Evolutionary conservation across 202 grass and related monocot species (phyloP).

Genomic region (Elaeis oleifera): DNA sequence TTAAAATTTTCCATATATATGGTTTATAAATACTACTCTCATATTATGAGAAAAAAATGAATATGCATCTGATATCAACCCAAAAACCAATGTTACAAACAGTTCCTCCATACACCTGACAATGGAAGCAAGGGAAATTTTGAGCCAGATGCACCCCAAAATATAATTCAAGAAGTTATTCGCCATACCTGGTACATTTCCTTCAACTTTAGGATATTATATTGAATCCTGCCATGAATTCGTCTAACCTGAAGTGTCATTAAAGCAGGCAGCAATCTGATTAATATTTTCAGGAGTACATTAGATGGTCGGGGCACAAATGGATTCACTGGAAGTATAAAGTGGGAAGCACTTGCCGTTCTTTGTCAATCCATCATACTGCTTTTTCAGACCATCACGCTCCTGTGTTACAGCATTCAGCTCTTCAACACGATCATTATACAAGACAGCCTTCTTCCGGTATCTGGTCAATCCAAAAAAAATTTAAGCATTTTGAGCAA

Average conservation of each 20-base stretch:
- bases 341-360: slow-evolving; percentile 28
- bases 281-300: slow-evolving; percentile 5
- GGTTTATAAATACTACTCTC: too few relatives aligned
- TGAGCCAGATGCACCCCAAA: neutral
- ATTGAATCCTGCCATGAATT: slow-evolving; percentile 95
- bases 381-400: slow-evolving; percentile 81
- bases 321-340: too few relatives aligned
- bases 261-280: neutral
- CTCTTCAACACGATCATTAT: slow-evolving; percentile 70
- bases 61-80: too few relatives aligned
- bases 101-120: neutral
- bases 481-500: slow-evolving; percentile 12
- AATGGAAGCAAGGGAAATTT: too few relatives aligned
- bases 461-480: slow-evolving; percentile 47
- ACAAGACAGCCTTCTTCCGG: slow-evolving; percentile 53
- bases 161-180: neutral
- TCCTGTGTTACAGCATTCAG: slow-evolving; percentile 71
- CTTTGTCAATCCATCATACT: slow-evolving; percentile 75
- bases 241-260: slow-evolving; percentile 67
- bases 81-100: neutral
- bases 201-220: slow-evolving; percentile 94
- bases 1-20: neutral
- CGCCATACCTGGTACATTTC: slow-evolving; percentile 85
- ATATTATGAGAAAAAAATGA: too few relatives aligned
- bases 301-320: neutral